Percentiles rank a stretch among this genome's conserved stretches.
Evolutionary conservation across 768 basidiomycete species (phyloP).

Genomic region (Suillus tomentosus): DNA sequence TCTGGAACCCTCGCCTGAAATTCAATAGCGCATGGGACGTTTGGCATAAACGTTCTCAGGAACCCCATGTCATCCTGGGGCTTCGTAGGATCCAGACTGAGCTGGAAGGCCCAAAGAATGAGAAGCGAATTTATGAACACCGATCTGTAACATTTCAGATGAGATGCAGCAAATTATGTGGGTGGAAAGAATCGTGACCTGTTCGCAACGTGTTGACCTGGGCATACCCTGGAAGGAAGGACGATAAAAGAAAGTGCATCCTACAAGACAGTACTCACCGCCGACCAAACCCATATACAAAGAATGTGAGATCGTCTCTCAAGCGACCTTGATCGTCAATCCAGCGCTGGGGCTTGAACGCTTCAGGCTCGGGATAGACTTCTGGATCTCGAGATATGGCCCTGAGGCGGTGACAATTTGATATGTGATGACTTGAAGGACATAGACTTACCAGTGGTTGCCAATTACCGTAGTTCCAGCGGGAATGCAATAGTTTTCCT

Average conservation of each 20-base stretch:
- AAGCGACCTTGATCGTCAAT: background rate
- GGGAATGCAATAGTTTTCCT: slow-evolving; percentile 1
- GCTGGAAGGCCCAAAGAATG: background rate
- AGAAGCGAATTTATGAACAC: slow-evolving; percentile 1
- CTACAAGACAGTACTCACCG: background rate
- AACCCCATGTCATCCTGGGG: slow-evolving; percentile 2
- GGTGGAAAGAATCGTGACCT: background rate
- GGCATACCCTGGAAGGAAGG: slow-evolving; percentile 1
- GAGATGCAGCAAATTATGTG: background rate
- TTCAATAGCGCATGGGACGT: background rate
- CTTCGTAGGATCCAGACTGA: slow-evolving; percentile 1
- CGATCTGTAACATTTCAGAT: background rate
- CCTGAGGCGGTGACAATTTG: background rate
- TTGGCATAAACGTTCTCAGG: background rate
- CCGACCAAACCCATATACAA: slow-evolving; percentile 1
- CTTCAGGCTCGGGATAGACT: background rate
- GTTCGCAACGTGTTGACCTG: background rate
- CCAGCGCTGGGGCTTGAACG: background rate
- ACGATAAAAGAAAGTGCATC: background rate
- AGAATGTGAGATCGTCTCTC: background rate
- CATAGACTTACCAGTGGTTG: background rate
- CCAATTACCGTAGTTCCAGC: background rate
- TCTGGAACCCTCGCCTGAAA: background rate
- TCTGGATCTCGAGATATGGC: slow-evolving; percentile 6
- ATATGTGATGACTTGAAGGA: background rate